Evolutionary conservation across 768 basidiomycete species (phyloP).

Genomic region (Boletus rubropictus): DNA sequence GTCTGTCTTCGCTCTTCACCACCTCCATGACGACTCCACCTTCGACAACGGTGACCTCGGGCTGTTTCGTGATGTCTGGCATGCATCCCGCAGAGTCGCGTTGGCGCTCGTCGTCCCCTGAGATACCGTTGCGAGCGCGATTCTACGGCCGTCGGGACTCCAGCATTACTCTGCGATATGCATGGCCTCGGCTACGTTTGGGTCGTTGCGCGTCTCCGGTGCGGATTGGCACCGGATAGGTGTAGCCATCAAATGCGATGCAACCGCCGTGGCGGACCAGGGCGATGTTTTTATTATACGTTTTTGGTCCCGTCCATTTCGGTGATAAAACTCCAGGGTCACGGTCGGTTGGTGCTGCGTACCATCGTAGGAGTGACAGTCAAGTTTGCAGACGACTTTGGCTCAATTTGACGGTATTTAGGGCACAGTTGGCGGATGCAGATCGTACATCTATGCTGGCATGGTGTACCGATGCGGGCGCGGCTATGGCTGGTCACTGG

Average conservation of each 20-base stretch:
- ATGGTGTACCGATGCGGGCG: too few relatives aligned
- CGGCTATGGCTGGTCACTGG: too few relatives aligned
- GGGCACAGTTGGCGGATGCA: slow-evolving; percentile 9
- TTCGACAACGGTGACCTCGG: too few relatives aligned
- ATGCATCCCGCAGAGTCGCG: too few relatives aligned
- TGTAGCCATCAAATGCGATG: slow-evolving; percentile 1
- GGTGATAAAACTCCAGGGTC: slow-evolving; percentile 7
- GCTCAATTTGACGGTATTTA: slow-evolving; percentile 14
- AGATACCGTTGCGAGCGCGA: too few relatives aligned
- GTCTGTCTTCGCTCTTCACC: too few relatives aligned
- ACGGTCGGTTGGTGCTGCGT: slow-evolving; percentile 15
- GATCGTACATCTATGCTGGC: too few relatives aligned
- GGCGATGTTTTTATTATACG: slow-evolving; percentile 21
- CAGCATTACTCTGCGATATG: slow-evolving; percentile 24
- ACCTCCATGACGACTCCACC: too few relatives aligned
- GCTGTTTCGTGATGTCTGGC: too few relatives aligned
- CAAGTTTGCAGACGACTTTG: slow-evolving; percentile 12
- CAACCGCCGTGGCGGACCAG: slow-evolving; percentile 12
- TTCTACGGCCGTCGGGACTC: slow-evolving; percentile 3
- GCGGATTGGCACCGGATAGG: slow-evolving; percentile 14
- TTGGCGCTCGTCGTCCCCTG: too few relatives aligned
- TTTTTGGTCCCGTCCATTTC: slow-evolving; percentile 9
- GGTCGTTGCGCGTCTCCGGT: slow-evolving; percentile 15
- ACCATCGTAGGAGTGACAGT: slow-evolving; percentile 6
- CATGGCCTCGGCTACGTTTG: slow-evolving; percentile 15